Conservation (phyloP, 805 yeast species). For the Scheffersomyces lignosus region DNA sequence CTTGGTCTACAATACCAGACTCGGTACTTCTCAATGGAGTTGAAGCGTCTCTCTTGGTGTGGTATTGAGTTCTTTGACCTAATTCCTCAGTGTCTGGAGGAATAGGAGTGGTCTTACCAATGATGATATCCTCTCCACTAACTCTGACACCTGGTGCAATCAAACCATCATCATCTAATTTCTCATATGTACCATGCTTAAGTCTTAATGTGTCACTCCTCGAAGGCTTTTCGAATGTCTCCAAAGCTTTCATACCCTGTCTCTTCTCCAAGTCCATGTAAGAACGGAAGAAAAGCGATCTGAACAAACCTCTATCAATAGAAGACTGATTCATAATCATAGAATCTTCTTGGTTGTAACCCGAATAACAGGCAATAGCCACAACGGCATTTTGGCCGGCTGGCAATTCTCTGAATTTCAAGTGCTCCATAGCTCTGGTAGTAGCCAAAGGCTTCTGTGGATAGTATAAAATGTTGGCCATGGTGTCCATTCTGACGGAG, state of each 20-base stretch:
- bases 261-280: conserved; percentile 99
- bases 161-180: conserved; percentile 96
- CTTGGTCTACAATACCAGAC: conserved; percentile 98
- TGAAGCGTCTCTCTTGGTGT: conserved; percentile 97
- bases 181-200: conserved; percentile 98
- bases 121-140: conserved; percentile 97
- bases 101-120: conserved; percentile 98
- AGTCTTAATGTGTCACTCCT: conserved; percentile 91
- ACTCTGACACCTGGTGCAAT: conserved; percentile 98
- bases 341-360: conserved; percentile 99
- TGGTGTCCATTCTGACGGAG: conserved; percentile 97
- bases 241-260: conserved; percentile 97
- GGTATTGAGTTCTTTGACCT: conserved; percentile 98
- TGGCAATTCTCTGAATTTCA: conserved; percentile 96
- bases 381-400: conserved; percentile 99
- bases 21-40: conserved; percentile 96
- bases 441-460: conserved; percentile 99
- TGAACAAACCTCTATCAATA: conserved; percentile 92
- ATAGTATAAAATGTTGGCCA: conserved; percentile 96
- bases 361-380: conserved; percentile 96
- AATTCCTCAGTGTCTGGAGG: conserved; percentile 99
- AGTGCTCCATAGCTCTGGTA: conserved; percentile 95
- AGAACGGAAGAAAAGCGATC: conserved; percentile 94
- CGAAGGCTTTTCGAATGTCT: conserved; percentile 96
- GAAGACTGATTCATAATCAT: conserved; percentile 99